Conservation (phyloP, 768 basidiomycete genomes). For the Naganishia antarctica region DNA sequence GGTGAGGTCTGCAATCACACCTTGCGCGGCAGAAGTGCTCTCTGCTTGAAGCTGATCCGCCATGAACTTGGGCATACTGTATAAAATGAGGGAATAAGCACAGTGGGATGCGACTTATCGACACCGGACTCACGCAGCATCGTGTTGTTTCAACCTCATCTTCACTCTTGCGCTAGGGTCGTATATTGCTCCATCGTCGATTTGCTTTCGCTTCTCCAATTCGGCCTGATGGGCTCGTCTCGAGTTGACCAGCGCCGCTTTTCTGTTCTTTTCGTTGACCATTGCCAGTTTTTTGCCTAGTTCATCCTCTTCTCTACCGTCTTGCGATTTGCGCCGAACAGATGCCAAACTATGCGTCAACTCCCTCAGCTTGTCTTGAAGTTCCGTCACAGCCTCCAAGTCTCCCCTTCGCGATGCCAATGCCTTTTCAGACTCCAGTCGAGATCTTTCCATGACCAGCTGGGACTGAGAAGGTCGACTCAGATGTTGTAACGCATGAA, state of each 20-base stretch:
- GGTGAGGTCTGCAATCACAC: not conserved
- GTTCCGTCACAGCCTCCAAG: conserved; percentile 57
- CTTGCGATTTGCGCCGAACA: conserved; percentile 33
- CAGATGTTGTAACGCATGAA: conserved; percentile 54
- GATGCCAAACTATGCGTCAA: conserved; percentile 46
- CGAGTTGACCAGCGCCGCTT: conserved; percentile 65
- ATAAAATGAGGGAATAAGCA: no score
- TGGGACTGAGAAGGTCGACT: conserved; percentile 34
- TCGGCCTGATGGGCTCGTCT: conserved; percentile 41
- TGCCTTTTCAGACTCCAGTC: conserved; percentile 65
- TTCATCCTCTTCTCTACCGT: conserved; percentile 33
- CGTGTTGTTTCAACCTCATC: conserved; percentile 55
- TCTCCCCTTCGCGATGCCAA: conserved; percentile 74
- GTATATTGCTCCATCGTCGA: conserved; percentile 55
- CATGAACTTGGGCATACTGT: not conserved
- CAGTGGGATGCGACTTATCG: no score
- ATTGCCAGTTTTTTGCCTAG: conserved; percentile 56
- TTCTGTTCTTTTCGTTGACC: conserved; percentile 86
- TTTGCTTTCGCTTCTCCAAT: conserved; percentile 64
- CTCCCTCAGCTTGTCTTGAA: conserved; percentile 64
- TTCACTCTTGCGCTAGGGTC: conserved; percentile 60
- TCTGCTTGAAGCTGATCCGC: conserved; percentile 6
- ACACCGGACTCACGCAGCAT: conserved; percentile 14
- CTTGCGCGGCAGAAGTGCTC: not conserved
- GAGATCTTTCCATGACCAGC: conserved; percentile 51